Base-by-base conservation (phyloP, 1,284 basidiomycete species). In the Cerioporus squamosus region DNA sequence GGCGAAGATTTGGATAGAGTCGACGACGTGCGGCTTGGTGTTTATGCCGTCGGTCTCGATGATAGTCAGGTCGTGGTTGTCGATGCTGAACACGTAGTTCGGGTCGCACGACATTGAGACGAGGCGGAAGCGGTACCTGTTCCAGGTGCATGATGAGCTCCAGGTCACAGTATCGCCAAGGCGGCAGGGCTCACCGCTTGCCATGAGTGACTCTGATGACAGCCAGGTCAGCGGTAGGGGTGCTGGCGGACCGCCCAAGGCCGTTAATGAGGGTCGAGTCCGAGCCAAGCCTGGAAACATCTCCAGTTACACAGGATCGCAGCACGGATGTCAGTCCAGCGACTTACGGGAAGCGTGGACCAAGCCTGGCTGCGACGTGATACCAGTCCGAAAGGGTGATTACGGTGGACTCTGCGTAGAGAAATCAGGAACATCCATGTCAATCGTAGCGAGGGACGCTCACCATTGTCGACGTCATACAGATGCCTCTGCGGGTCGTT, bases 211-310 rank as follows among this genome's bases (percentile, higher is more conserved):
- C 74, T 20, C 54, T 70, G 47, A 78, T 66, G 3, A 77, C 71
- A 3, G 75, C 64, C 18, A 77, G 62, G 1, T 66, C 53, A 10
- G 65, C 62, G 4, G 60, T 54, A 12, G 68, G 48, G 1, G 64
- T 67, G 14, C 64, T 66, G 3, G 31, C 6, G 39, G 59, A 72
- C 4, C 74, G 68, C 8, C 81, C 81, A 38, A 71, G 67, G 3
- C 80, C 79, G 53, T 87, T 87, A 66, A 87, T 81, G 8, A 86
- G 67, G 1, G 80, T 82, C 0, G 79, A 49, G 47, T 66, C 52
- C 6, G 60, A 26, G 8, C 52, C 44, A 2, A 7, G 15, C 18
- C 52, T 57, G 9, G 5, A 15, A 7, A 9, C n/a, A 17, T 14
- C 1, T 24, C 8, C 46, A 15, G 40, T 26, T 29, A 14, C 17